phyloP scores from a whole-genome alignment of 345 rosid genomes.

The Iberis pinnata region DNA sequence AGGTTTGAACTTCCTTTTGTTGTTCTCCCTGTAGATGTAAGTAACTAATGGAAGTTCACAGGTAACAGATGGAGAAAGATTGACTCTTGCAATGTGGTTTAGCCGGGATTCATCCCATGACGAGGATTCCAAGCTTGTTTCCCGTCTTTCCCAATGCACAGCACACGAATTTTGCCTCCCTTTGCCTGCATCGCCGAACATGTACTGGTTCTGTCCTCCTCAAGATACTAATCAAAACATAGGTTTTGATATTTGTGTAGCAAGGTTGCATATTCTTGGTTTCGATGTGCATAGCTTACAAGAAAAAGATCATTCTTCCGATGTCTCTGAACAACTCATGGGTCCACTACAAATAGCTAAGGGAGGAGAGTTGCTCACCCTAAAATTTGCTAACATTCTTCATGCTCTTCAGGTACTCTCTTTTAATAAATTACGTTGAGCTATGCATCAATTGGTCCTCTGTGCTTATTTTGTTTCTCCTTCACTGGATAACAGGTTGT shows the following conservation, averaged over 20 bases:
- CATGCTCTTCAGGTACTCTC: conserved; percentile 74
- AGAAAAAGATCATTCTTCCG: conserved; percentile 25
- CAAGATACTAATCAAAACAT: conserved; percentile 33
- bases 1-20: conserved; percentile 36
- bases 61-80: conserved; percentile 78
- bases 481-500: conserved; percentile 40
- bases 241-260: conserved; percentile 65
- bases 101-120: conserved; percentile 73
- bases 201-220: conserved; percentile 68
- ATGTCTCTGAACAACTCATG: conserved; percentile 39
- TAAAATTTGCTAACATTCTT: conserved; percentile 50
- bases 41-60: conserved; percentile 29
- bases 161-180: conserved; percentile 33
- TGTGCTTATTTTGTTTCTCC: not conserved
- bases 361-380: conserved; percentile 38
- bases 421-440: not conserved
- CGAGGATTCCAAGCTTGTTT: conserved; percentile 73
- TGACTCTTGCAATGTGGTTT: conserved; percentile 86
- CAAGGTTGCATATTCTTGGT: conserved; percentile 60
- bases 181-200: conserved; percentile 57
- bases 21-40: not conserved
- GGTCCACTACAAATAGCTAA: conserved; percentile 52
- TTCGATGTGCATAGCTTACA: conserved; percentile 39
- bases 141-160: conserved; percentile 42
- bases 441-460: not conserved